Base-by-base conservation (phyloP, 176 grass and related monocot species). In the Juncus inflexus region DNA sequence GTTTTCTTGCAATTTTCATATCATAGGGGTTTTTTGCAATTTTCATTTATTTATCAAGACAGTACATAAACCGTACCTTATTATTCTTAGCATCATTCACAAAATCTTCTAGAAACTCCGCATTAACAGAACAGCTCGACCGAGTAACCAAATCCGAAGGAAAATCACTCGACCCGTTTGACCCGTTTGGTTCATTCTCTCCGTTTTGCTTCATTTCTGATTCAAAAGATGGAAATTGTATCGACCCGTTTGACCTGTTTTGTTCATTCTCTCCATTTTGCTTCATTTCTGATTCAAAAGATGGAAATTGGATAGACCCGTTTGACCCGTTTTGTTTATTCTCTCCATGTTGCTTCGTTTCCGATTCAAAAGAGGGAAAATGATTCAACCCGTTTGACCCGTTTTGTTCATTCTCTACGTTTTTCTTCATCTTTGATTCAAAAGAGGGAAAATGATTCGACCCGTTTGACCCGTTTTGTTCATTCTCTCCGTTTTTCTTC, bases 51-150 rank as follows among this genome's bases (percentile, higher is more conserved):
- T n/a, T n/a, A 59, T 7, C 12, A 71, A n/a, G 13, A 67, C 7
- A 43, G 50, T 59, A 58, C 11, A 69, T 71, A 38, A 60, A 68
- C 43, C 6, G 43, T 71, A 71, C 68, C 68, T 71, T 71, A 58
- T 6, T 58, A 55, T 39, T 71, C 52, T 71, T 71, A 14, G 68
- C 68, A 60, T 59, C 54, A 43, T 52, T 58, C 58, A 71, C 68
- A 58, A 71, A 42, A 55, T 71, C 68, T 58, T 71, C 68, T 3
- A 71, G 68, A 41, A 36, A 8, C 15, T 71, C 68, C 5, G 52
- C 38, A 58, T 58, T 60, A 59, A 71, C 54, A 19, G 54, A 60
- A 71, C 43, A 36, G 52, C 9, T 71, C 55, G 68, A 71, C 38
- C 68, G 36, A 71, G 6, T 35, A 60, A 35, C 43, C 6, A 47